A percentile compares a stretch with the other conserved stretches of the same genome.
Evolutionary conservation across 2,329 filamentous ascomycete species (phyloP).

Genomic region (Calonectria pteridis): DNA sequence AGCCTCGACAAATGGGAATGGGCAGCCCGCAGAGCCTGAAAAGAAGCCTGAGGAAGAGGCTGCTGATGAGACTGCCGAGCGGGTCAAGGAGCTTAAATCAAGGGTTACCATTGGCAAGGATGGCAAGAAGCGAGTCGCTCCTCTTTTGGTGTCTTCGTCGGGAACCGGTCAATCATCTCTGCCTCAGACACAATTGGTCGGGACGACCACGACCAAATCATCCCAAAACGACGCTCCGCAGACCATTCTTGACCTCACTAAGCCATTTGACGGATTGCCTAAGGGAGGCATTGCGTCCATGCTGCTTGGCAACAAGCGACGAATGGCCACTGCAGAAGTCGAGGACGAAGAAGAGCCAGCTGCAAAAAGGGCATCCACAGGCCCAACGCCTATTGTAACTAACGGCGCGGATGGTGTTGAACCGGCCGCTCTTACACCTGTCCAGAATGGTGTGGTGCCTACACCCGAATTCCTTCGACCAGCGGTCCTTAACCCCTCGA

Average conservation of each 20-base stretch:
- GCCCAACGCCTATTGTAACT: slow-evolving; percentile 79
- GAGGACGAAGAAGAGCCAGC: slow-evolving; percentile 78
- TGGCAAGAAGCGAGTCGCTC: slow-evolving; percentile 95
- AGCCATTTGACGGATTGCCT: slow-evolving; percentile 92
- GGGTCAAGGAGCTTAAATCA: slow-evolving; percentile 79
- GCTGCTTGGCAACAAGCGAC: slow-evolving; percentile 93
- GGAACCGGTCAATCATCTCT: slow-evolving; percentile 89
- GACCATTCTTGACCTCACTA: slow-evolving; percentile 88
- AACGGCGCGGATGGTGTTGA: slow-evolving; percentile 85
- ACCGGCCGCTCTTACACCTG: slow-evolving; percentile 74
- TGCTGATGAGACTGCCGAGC: slow-evolving; percentile 65
- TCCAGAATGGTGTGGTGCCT: slow-evolving; percentile 70
- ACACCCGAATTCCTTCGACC: slow-evolving; percentile 90
- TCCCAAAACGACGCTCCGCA: slow-evolving; percentile 80
- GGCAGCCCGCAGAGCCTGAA: slow-evolving; percentile 48
- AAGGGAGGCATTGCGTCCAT: slow-evolving; percentile 89
- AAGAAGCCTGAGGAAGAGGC: slow-evolving; percentile 61
- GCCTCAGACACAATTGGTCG: slow-evolving; percentile 89
- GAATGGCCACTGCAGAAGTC: slow-evolving; percentile 77
- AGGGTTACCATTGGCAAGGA: slow-evolving; percentile 96
- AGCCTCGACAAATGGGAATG: slow-evolving; percentile 57
- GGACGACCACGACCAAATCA: slow-evolving; percentile 74
- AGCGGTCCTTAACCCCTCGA: slow-evolving; percentile 84
- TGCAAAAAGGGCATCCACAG: slow-evolving; percentile 69
- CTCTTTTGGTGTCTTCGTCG: slow-evolving; percentile 90